These are phyloP conservation scores for Akanthomyces lecanii DNA, from an alignment of 2,329 filamentous ascomycete species.

Conservation along the genomic window DNA sequence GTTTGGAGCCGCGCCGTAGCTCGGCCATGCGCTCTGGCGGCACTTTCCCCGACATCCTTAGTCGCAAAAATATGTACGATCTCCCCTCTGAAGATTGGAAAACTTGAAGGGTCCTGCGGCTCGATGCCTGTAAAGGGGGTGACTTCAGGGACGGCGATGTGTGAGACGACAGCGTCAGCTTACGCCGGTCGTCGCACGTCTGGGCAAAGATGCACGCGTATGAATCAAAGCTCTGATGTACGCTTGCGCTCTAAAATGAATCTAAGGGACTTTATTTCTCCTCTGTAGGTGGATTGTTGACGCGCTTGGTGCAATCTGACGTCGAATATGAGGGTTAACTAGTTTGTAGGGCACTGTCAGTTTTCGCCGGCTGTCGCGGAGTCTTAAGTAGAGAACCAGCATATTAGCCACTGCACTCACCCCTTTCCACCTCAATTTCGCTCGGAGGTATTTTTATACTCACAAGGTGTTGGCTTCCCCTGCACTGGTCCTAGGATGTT, in stretches of 20 bases:
- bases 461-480: background rate
- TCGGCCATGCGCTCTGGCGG: constrained; percentile 13
- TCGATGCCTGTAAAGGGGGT: background rate
- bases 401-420: background rate
- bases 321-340: too few relatives aligned
- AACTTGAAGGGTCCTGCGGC: background rate
- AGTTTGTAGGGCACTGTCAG: background rate
- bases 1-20: constrained; percentile 11
- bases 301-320: too few relatives aligned
- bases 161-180: background rate
- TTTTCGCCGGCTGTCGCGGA: background rate
- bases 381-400: background rate
- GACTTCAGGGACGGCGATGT: background rate
- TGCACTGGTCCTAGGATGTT: background rate
- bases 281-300: background rate
- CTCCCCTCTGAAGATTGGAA: too few relatives aligned
- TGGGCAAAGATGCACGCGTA: background rate
- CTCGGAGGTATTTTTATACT: background rate
- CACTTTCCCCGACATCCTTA: constrained; percentile 2
- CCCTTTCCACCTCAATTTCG: background rate
- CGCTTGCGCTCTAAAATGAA: background rate
- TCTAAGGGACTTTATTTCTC: background rate
- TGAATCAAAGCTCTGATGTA: background rate
- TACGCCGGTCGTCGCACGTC: background rate
- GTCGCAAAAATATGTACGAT: background rate